Evolutionary conservation across 306 rosid species (phyloP).

Genomic region (Quercus ilex): DNA sequence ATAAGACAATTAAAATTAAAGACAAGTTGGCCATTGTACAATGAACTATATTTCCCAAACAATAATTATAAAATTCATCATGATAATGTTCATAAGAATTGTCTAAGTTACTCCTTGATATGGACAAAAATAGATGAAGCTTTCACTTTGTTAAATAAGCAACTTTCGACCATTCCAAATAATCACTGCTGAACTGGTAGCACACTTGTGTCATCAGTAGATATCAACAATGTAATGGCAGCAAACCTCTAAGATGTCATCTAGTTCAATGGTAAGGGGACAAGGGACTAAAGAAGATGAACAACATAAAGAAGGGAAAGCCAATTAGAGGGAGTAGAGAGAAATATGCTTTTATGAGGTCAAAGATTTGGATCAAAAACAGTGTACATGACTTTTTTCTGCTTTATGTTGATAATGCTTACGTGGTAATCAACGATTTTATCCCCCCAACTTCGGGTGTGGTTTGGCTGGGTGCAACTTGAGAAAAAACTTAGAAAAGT

Average conservation of each 20-base stretch:
- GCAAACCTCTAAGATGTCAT: background rate
- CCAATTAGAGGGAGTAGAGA: background rate
- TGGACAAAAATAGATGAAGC: background rate
- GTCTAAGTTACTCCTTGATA: background rate
- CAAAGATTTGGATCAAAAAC: too few species aligned
- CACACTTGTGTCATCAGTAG: background rate
- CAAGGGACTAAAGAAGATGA: background rate
- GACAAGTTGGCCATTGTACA: background rate
- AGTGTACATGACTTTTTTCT: too few species aligned
- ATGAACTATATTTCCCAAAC: background rate
- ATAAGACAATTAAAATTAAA: slow-evolving; percentile 31
- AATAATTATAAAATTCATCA: background rate
- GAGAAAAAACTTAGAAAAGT: too few species aligned
- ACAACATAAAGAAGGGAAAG: background rate
- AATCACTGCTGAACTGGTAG: background rate
- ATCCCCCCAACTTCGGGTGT: too few species aligned
- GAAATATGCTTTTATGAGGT: background rate
- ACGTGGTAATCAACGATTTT: too few species aligned
- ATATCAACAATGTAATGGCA: background rate
- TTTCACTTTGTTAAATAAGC: background rate
- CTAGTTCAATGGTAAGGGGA: background rate
- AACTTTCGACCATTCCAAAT: background rate
- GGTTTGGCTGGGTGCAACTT: too few species aligned
- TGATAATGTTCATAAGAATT: background rate
- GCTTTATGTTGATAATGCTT: too few species aligned